Evolutionary conservation across 306 rosid genomes (phyloP), one percentile per base, ranked within the genome.

Genomic region (Morella rubra): DNA sequence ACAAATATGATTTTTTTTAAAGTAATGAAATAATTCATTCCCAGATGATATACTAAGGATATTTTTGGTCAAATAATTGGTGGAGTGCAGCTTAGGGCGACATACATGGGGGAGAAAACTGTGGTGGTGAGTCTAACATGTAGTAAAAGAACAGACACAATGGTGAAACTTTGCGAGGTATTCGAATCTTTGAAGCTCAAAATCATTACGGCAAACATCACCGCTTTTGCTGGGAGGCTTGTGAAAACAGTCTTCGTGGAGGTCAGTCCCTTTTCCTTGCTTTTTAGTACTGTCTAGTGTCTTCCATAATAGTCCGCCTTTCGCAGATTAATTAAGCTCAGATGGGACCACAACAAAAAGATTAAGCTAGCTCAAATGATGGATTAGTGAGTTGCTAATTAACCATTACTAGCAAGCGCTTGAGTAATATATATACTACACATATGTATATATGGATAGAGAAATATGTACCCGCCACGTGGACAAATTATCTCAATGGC

Each of bases 151-250:
- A 87, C 87, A 53, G 92, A 90, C 74, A 93, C 99, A 81, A 96
- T 91, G 89, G 97, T 91, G 37, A 96, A 93, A 82, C 75, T 96
- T 44, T 96, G 99, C 22, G 87, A 93, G 46, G 94, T 87, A 12
- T 92, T 96, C 24, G 99, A 96, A 81, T 96, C 99, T 53, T 78
- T 96, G 84, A 96, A 91, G 87, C 93, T 96, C 20, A 96, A 91
- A 76, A 85, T 96, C 32, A 83, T 96, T 24, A 91, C 97, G 1
- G 92, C 91, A 10, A 96, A 85, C 54, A 85, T 96, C 44, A 87
- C 94, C 58, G 79, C 93, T 50, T 80, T 93, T 32, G 81, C 97
- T 11, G 99, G 90, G 44, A 86, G 87, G 81, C 91, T 96, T 73
- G 69, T 86, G 79, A 96, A 91, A 80, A 93, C 99, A 3, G 90